Conservation (phyloP, 2,329 filamentous ascomycete species). For the Beauveria asiatica region DNA sequence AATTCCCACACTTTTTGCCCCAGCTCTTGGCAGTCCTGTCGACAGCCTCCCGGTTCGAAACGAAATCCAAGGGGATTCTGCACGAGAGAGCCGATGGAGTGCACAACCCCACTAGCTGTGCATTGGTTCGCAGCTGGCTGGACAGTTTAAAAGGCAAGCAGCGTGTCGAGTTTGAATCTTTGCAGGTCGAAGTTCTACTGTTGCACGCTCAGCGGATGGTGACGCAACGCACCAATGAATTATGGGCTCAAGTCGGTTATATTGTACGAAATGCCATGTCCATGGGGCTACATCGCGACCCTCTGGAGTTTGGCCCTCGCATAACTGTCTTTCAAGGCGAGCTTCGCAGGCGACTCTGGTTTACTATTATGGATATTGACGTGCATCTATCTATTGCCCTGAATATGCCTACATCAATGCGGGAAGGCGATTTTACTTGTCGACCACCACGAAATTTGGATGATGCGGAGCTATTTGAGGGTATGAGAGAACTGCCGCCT, state of each 20-base stretch:
- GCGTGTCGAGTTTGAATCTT: slow-evolving; percentile 40
- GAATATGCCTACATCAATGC: slow-evolving; percentile 42
- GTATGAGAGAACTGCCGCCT: slow-evolving; percentile 40
- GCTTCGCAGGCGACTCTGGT: slow-evolving; percentile 46
- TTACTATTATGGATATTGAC: slow-evolving; percentile 48
- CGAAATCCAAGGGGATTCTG: slow-evolving; percentile 40
- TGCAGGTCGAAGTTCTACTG: slow-evolving; percentile 47
- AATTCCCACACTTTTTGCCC: slow-evolving; percentile 43
- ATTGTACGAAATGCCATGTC: slow-evolving; percentile 50
- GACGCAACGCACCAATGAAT: slow-evolving; percentile 40
- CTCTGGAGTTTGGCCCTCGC: slow-evolving; percentile 41
- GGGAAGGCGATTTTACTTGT: slow-evolving; percentile 46
- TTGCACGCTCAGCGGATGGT: slow-evolving; percentile 45
- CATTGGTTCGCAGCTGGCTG: slow-evolving; percentile 45
- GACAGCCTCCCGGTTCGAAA: slow-evolving; percentile 44
- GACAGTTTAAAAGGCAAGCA: slow-evolving; percentile 44
- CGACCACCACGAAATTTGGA: slow-evolving; percentile 44
- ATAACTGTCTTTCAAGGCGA: slow-evolving; percentile 45
- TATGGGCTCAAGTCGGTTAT: slow-evolving; percentile 47
- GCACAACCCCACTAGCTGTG: slow-evolving; percentile 48
- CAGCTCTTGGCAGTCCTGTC: slow-evolving; percentile 45
- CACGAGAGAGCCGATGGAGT: slow-evolving; percentile 45
- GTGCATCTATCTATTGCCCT: slow-evolving; percentile 45
- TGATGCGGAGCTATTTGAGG: slow-evolving; percentile 39
- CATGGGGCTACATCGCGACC: slow-evolving; percentile 50